These are phyloP conservation scores for Cyberlindnera mycetangii DNA, from an alignment of 805 yeast species.

Conservation along the genomic window DNA sequence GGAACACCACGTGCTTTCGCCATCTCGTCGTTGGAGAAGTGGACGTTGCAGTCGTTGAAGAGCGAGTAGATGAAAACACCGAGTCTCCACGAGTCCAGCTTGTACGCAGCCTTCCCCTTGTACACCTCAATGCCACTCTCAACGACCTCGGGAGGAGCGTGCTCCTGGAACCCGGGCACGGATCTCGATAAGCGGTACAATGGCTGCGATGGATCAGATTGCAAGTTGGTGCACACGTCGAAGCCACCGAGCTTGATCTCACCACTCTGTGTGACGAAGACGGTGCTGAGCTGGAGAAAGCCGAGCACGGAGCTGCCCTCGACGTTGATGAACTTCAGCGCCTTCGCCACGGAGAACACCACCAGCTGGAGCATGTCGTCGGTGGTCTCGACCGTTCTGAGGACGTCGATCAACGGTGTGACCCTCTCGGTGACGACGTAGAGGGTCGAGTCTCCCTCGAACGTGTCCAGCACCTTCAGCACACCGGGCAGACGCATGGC, in stretches of 20 bases:
- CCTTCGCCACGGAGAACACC: slow-evolving; percentile 48
- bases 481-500: slow-evolving; percentile 70
- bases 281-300: slow-evolving; percentile 50
- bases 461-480: slow-evolving; percentile 56
- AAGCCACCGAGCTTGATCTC: slow-evolving; percentile 87
- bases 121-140: slow-evolving; percentile 42
- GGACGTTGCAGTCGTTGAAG: slow-evolving; percentile 30
- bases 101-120: slow-evolving; percentile 34
- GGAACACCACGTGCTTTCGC: slow-evolving; percentile 33
- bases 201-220: slow-evolving; percentile 31
- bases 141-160: slow-evolving; percentile 53
- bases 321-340: slow-evolving; percentile 54
- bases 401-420: slow-evolving; percentile 43
- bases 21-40: slow-evolving; percentile 12
- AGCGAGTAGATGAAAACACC: slow-evolving; percentile 54
- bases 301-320: slow-evolving; percentile 62
- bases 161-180: slow-evolving; percentile 31
- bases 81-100: slow-evolving; percentile 62
- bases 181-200: slow-evolving; percentile 35
- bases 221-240: slow-evolving; percentile 56
- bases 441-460: slow-evolving; percentile 54
- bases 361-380: slow-evolving; percentile 49
- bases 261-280: slow-evolving; percentile 66
- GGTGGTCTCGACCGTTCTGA: slow-evolving; percentile 32
- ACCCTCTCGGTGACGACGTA: slow-evolving; percentile 70